phyloP scores from a whole-genome alignment of 2,329 filamentous ascomycete species.

The Coniochaeta sp. region DNA sequence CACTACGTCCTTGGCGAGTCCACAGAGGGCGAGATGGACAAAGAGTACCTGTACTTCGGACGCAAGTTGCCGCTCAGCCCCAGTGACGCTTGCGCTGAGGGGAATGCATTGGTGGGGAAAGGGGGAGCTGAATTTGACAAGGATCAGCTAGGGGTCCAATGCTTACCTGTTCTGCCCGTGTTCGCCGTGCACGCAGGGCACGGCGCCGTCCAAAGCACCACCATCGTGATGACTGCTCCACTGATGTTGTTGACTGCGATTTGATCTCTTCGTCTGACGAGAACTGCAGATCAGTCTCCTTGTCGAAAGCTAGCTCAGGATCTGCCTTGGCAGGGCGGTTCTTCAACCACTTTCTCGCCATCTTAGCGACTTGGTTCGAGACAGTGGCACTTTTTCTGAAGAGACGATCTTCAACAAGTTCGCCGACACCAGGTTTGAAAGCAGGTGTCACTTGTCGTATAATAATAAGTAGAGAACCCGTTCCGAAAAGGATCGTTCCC shows the following conservation, averaged over 20 bases:
- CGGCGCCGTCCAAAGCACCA: not conserved
- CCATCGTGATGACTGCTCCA: not conserved
- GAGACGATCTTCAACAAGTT: no score
- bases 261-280: not conserved
- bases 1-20: not conserved
- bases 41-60: not conserved
- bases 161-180: not conserved
- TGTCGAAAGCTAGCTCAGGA: not conserved
- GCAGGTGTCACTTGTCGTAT: no score
- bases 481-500: not conserved
- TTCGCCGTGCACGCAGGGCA: not conserved
- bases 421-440: no score
- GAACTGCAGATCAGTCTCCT: not conserved
- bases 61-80: constrained; percentile 3
- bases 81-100: not conserved
- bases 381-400: not conserved
- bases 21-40: not conserved
- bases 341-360: not conserved
- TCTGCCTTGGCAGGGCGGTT: not conserved
- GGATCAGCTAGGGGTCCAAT: not conserved
- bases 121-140: not conserved
- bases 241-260: not conserved
- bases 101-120: constrained; percentile 1
- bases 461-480: no score
- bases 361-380: not conserved